Percentiles rank a stretch among this genome's conserved stretches.
Conservation (phyloP, 495 filamentous ascomycete genomes). For the Trichoderma asperelloides region DNA sequence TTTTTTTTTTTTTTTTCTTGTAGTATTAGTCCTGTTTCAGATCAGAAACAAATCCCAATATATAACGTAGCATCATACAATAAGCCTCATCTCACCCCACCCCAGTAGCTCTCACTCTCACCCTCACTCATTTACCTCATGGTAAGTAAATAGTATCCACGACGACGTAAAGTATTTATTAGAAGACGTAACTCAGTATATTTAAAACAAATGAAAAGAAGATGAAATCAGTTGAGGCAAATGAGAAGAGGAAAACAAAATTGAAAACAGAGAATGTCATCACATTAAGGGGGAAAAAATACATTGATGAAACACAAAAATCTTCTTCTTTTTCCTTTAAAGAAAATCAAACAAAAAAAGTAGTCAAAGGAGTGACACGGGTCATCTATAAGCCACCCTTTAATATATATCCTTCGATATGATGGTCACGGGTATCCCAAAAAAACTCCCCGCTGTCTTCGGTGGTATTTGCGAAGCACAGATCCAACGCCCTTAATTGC, state of each 20-base stretch:
- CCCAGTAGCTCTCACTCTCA: background rate
- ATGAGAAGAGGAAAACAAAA: no score
- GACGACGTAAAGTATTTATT: background rate
- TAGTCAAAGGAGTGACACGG: conserved; percentile 8
- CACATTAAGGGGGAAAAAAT: no score
- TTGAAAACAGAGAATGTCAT: no score
- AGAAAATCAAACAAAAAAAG: conserved; percentile 1
- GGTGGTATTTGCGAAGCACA: background rate
- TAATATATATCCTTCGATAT: conserved; percentile 2
- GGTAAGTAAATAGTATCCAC: no score
- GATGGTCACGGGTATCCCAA: background rate
- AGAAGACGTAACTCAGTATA: background rate
- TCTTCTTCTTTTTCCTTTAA: background rate
- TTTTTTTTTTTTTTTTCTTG: conserved; percentile 3
- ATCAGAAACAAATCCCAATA: background rate
- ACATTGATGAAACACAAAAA: background rate
- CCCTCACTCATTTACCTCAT: background rate
- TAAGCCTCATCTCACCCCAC: background rate
- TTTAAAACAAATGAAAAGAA: background rate
- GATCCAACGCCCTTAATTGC: conserved; percentile 8
- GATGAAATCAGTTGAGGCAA: background rate
- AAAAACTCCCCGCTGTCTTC: conserved; percentile 5
- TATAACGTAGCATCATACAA: background rate
- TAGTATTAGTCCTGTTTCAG: background rate
- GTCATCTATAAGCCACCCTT: conserved; percentile 7